Evolutionary conservation across 2,329 filamentous ascomycete genomes (phyloP), one percentile per base, ranked within the genome.

Genomic region (Phyllosticta ampelicida): DNA sequence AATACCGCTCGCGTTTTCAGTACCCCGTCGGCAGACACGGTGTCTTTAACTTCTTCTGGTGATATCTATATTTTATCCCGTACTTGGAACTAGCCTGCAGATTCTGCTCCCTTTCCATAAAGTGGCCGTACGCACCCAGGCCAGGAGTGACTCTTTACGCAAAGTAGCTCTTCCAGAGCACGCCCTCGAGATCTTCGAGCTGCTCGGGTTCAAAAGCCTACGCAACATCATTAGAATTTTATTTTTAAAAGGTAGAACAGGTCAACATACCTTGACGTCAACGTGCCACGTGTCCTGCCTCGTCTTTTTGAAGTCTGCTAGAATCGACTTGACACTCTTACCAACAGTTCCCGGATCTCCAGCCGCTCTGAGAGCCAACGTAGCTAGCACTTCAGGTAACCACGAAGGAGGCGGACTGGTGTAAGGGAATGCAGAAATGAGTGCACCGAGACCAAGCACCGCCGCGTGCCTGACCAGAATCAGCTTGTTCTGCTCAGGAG

Each of bases 111-210:
- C 8, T 8, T 26, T 26, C 23, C 8, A 8, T 8, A 26, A 26
- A 8, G 23, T 26, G 23, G 23, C 23, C 8, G 8, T 44, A n/a
- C 8, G 13, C 13, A n/a, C 36, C 36, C 3, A 44, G 3, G 13
- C 36, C n/a, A 6, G 4, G 16, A n/a, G 4, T n/a, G n/a, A 6
- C n/a, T 26, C 4, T 53, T 53, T 71, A 96, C 48, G 91, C 95
- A 77, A 99, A 99, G 71, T 99, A 99, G 73, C 92, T 97, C 85
- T 99, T 99, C 94, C 94, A 99, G 55, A 99, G 77, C 53, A 99
- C 95, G 55, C 94, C 94, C 67, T 96, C 91, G 60, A 99, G 73
- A 69, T 97, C 92, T 72, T 97, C 94, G 10, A 99, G 78, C 68
- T 99, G 92, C 65, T 97, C 94, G 28, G 86, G 77, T 23, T 90